Percentiles rank a stretch among this genome's conserved stretches.
Conservation (phyloP, 495 filamentous ascomycete genomes). For the Amphirosellinia nigrospora region DNA sequence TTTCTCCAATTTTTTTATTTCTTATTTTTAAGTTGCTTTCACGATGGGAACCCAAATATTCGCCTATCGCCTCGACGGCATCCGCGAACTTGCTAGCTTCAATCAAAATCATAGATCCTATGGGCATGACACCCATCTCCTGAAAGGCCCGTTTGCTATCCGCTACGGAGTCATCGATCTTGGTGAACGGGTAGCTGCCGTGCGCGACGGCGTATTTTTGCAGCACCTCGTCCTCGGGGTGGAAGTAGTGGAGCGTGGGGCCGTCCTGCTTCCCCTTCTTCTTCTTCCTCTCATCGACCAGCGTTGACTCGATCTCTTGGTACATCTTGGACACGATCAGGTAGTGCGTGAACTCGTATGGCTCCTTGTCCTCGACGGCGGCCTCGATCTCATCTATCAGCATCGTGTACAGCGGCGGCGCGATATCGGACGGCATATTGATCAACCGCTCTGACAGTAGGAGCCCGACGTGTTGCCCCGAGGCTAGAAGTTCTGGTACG, state of each 20-base stretch:
- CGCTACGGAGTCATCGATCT: conserved; percentile 77
- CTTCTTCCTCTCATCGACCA: conserved; percentile 72
- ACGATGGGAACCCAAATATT: conserved; percentile 66
- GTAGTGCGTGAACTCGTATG: conserved; percentile 92
- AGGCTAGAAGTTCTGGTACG: conserved; percentile 61
- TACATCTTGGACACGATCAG: conserved; percentile 90
- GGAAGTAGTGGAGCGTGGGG: conserved; percentile 78
- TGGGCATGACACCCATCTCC: conserved; percentile 85
- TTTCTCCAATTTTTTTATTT: conserved; percentile 27
- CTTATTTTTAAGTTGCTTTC: conserved; percentile 26
- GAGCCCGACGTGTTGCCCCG: conserved; percentile 68
- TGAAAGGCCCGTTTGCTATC: conserved; percentile 95
- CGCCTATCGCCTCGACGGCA: conserved; percentile 71
- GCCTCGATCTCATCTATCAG: conserved; percentile 89
- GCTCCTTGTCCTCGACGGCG: conserved; percentile 89
- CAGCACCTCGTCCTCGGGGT: conserved; percentile 94
- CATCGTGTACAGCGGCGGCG: conserved; percentile 97
- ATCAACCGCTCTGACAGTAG: conserved; percentile 90
- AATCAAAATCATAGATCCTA: conserved; percentile 80
- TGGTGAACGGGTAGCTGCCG: conserved; percentile 76
- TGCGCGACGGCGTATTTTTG: conserved; percentile 70
- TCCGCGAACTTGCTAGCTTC: conserved; percentile 70
- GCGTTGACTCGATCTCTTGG: conserved; percentile 78
- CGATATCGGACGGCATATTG: conserved; percentile 91
- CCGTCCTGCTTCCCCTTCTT: conserved; percentile 74